Percentiles rank a stretch among this genome's conserved stretches.
phyloP scores from a whole-genome alignment of 2,329 filamentous ascomycete genomes.

The Hypoxylon sp. region DNA sequence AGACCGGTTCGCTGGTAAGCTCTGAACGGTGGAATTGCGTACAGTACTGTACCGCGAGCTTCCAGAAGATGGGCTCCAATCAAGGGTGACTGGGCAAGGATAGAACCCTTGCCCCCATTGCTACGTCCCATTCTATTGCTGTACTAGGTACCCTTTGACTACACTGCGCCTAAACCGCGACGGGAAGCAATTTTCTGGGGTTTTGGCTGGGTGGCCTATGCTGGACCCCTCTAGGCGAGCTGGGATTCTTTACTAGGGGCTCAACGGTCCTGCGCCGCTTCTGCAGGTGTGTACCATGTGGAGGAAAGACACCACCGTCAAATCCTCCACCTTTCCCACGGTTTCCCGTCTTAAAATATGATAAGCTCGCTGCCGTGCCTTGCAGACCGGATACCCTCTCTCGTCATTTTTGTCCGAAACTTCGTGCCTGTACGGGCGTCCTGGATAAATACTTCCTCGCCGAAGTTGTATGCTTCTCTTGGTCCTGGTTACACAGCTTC shows the following conservation, averaged over 20 bases:
- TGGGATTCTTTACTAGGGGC: constrained; percentile 49
- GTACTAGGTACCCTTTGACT: constrained; percentile 36
- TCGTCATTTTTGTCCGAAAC: constrained; percentile 47
- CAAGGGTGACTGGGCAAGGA: constrained; percentile 40
- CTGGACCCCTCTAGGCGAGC: constrained; percentile 34
- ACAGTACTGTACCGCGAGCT: constrained; percentile 44
- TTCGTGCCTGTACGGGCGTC: constrained; percentile 42
- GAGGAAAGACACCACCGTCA: constrained; percentile 40
- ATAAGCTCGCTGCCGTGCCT: constrained; percentile 53
- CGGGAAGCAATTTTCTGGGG: constrained; percentile 47
- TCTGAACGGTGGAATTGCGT: constrained; percentile 30
- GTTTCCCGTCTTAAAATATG: constrained; percentile 50
- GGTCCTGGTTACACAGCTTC: constrained; percentile 49
- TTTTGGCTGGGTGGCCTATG: constrained; percentile 26
- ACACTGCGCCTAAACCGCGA: constrained; percentile 43
- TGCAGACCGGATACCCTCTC: constrained; percentile 49
- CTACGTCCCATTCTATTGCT: constrained; percentile 27
- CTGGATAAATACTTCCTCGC: constrained; percentile 50
- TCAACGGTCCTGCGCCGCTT: constrained; percentile 49
- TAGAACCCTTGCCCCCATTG: constrained; percentile 36
- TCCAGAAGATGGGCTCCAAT: constrained; percentile 48
- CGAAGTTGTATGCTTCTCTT: constrained; percentile 45
- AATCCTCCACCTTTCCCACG: constrained; percentile 44
- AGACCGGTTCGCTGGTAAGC: constrained; percentile 9
- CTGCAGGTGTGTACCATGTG: constrained; percentile 50